Evolutionary conservation across 2,329 filamentous ascomycete species (phyloP).

Genomic region (Colletotrichum sp.): DNA sequence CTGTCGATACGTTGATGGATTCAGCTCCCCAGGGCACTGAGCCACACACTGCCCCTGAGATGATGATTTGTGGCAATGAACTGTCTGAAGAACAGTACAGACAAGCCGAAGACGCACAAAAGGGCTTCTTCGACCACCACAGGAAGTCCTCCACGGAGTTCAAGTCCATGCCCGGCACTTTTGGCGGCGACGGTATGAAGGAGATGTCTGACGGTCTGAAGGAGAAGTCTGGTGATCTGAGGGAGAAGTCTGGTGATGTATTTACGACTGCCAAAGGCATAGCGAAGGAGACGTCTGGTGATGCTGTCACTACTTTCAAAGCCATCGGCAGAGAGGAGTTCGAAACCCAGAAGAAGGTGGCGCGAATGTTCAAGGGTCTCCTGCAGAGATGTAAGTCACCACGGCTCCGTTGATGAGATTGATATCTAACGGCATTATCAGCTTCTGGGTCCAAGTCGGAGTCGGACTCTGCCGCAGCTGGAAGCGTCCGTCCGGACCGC

Average conservation of each 20-base stretch:
- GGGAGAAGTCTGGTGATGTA: not conserved
- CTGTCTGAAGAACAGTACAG: not conserved
- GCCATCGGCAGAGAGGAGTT: not conserved
- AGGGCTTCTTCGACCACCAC: not conserved
- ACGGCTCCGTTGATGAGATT: not conserved
- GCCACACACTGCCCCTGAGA: not conserved
- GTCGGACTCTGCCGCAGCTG: not conserved
- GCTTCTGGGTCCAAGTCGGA: not conserved
- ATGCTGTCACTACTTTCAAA: not conserved
- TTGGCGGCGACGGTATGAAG: not conserved
- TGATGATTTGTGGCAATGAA: not conserved
- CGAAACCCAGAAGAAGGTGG: not conserved
- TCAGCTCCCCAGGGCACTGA: not conserved
- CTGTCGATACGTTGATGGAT: not conserved
- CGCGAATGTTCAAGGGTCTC: not conserved
- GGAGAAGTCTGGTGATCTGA: not conserved
- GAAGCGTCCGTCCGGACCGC: not conserved
- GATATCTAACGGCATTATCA: not conserved
- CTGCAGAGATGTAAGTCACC: not conserved
- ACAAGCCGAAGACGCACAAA: not conserved
- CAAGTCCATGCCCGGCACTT: not conserved
- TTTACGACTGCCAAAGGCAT: not conserved
- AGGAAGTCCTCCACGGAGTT: constrained; percentile 11
- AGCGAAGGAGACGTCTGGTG: not conserved
- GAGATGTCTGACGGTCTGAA: not conserved